These are phyloP conservation scores for Dryas integrifolia DNA, from an alignment of 331 rosid genomes.

Conservation along the genomic window DNA sequence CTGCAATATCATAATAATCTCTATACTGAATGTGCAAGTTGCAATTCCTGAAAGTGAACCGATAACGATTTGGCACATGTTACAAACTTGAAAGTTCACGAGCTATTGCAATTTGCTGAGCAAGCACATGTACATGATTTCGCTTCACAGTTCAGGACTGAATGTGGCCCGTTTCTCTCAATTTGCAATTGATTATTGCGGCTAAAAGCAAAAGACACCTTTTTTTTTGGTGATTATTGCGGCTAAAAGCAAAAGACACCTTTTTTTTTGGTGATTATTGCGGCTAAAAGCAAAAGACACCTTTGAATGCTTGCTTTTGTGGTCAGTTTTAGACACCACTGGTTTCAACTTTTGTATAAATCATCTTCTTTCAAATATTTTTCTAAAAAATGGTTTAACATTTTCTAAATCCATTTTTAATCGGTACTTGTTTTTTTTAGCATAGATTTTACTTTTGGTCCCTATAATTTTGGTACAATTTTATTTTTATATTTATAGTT, in stretches of 20 bases:
- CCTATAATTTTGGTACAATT: too few relatives aligned
- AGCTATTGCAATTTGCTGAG: constrained; percentile 4
- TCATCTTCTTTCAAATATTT: background rate
- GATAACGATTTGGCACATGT: constrained; percentile 25
- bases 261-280: background rate
- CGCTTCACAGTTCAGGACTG: background rate
- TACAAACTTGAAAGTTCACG: constrained; percentile 25
- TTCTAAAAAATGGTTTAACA: too few relatives aligned
- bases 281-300: background rate
- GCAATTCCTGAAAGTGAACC: constrained; percentile 29
- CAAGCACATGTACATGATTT: constrained; percentile 24
- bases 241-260: background rate
- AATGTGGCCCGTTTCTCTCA: background rate
- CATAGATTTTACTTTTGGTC: too few relatives aligned
- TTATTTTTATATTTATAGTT: too few relatives aligned
- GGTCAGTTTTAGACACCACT: constrained; percentile 18
- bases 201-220: background rate
- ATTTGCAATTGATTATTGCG: background rate
- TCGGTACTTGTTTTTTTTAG: too few relatives aligned
- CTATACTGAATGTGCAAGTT: constrained; percentile 16
- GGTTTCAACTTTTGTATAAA: background rate
- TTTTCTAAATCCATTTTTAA: too few relatives aligned
- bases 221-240: background rate
- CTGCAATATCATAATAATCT: too few relatives aligned
- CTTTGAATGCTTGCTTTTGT: background rate